phyloP scores from a whole-genome alignment of 2,329 filamentous ascomycete species.

The Fusarium sororula region DNA sequence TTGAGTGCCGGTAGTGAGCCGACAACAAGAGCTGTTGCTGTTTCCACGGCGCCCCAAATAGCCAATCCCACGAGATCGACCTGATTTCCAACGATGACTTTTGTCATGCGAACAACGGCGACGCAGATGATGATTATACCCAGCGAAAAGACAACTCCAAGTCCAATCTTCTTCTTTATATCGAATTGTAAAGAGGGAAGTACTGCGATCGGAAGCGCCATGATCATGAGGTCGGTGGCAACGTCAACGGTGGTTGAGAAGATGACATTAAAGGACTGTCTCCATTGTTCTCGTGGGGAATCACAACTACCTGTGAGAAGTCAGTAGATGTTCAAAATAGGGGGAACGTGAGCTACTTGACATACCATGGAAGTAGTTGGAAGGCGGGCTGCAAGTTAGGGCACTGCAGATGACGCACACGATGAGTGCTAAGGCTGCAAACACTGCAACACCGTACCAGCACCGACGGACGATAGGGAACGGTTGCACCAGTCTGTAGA shows the following conservation, averaged over 20 bases:
- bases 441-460: conserved; percentile 14
- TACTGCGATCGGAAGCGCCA: conserved; percentile 20
- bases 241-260: conserved; percentile 24
- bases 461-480: not conserved
- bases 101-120: conserved; percentile 15
- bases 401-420: conserved; percentile 12
- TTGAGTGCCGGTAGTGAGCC: conserved; percentile 17
- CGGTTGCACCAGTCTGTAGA: conserved; percentile 11
- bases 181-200: conserved; percentile 20
- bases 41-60: conserved; percentile 22
- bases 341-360: not conserved
- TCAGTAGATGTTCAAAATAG: fast-evolving
- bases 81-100: conserved; percentile 14
- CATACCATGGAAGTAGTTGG: conserved; percentile 10
- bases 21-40: conserved; percentile 19
- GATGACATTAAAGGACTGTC: conserved; percentile 4
- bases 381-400: conserved; percentile 13
- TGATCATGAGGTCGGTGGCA: conserved; percentile 21
- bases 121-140: conserved; percentile 20
- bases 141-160: conserved; percentile 12
- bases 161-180: conserved; percentile 17
- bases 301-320: not conserved
- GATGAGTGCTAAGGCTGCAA: not conserved
- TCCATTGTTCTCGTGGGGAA: conserved; percentile 5
- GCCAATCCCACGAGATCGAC: conserved; percentile 19